Evolutionary conservation across 1,284 basidiomycete genomes (phyloP).

Genomic region (Heterobasidion occidentale): DNA sequence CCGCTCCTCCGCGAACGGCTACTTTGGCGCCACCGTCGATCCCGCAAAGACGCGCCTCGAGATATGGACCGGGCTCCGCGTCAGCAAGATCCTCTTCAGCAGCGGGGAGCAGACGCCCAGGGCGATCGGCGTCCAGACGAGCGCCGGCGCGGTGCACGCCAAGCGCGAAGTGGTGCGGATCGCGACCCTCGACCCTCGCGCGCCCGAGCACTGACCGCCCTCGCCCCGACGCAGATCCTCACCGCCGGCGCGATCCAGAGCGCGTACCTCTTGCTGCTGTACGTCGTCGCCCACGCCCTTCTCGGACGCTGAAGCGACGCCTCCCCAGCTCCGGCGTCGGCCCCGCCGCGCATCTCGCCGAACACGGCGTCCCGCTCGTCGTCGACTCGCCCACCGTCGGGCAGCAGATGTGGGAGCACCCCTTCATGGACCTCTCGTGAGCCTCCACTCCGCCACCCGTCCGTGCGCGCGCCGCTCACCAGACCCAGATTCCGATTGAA

Average conservation of each 20-base stretch:
- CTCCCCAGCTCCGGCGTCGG: neutral
- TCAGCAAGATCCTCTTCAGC: neutral
- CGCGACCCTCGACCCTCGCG: neutral
- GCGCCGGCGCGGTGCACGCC: neutral
- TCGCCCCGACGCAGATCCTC: neutral
- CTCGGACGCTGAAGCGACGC: neutral
- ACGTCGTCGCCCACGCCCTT: neutral
- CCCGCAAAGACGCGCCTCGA: neutral
- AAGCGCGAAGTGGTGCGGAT: neutral
- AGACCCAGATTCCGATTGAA: neutral
- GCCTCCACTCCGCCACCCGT: neutral
- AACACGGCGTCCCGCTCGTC: neutral
- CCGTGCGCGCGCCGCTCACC: neutral
- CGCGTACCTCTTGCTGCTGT: neutral
- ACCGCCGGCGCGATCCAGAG: neutral
- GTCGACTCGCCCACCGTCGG: neutral
- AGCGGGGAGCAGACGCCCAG: neutral
- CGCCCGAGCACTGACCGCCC: neutral
- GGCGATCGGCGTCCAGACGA: neutral
- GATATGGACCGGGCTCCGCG: neutral
- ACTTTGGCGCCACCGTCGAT: neutral
- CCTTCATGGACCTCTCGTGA: neutral
- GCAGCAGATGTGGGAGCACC: neutral
- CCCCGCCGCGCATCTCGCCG: neutral
- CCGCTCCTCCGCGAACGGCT: neutral